Percentiles rank a stretch among this genome's conserved stretches.
Evolutionary conservation across 2,329 filamentous ascomycete species (phyloP).

Genomic region (Penicillium sp.): DNA sequence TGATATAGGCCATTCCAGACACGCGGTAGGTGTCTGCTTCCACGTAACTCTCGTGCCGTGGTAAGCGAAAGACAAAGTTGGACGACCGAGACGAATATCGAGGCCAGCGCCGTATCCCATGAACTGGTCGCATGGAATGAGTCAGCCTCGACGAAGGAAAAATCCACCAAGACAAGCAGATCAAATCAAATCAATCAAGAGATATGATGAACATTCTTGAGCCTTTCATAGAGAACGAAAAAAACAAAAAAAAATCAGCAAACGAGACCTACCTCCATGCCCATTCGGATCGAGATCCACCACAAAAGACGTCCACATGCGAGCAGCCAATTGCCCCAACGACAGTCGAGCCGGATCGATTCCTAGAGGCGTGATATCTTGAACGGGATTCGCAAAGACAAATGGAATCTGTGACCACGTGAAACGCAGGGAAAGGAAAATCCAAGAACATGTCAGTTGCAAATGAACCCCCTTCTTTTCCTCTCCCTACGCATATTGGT

Average conservation of each 20-base stretch:
- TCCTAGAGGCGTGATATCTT: conserved; percentile 24
- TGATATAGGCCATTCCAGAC: conserved; percentile 25
- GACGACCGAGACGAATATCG: conserved; percentile 13
- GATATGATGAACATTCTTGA: too few relatives aligned
- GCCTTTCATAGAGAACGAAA: not conserved
- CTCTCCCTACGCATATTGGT: too few relatives aligned
- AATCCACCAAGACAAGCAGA: too few relatives aligned
- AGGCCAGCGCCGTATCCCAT: conserved; percentile 20
- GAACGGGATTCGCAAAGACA: conserved; percentile 27
- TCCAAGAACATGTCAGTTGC: not conserved
- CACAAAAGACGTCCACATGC: conserved; percentile 30
- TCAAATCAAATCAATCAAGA: too few relatives aligned
- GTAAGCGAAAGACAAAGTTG: conserved; percentile 28
- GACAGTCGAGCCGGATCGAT: conserved; percentile 20
- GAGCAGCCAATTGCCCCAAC: conserved; percentile 25
- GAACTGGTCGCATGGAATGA: conserved; percentile 16
- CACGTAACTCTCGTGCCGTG: conserved; percentile 21
- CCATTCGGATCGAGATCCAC: conserved; percentile 25
- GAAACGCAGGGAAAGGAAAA: not conserved
- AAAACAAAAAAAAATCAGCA: not conserved
- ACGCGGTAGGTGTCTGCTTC: conserved; percentile 23
- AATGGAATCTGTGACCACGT: conserved; percentile 24
- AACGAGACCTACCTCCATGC: conserved; percentile 16
- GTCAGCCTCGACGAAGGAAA: not conserved
- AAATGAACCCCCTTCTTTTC: not conserved